Evolutionary conservation across 1,139 yeast species (phyloP).

Genomic region (Oligophagozyma castellii): DNA sequence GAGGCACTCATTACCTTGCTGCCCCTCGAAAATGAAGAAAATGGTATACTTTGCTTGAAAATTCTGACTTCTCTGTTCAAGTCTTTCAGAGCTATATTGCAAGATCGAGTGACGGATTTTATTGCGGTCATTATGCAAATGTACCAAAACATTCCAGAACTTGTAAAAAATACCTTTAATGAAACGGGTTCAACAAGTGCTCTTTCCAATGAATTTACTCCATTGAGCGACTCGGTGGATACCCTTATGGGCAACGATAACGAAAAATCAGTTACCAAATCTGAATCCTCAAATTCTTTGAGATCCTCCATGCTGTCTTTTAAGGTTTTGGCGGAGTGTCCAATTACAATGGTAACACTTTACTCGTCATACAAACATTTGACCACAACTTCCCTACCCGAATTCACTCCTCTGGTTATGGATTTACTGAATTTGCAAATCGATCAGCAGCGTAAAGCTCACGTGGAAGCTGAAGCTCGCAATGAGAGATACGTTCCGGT

Average conservation of each 20-base stretch:
- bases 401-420: constrained; percentile 72
- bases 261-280: constrained; percentile 1
- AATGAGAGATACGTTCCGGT: constrained; percentile 41
- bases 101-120: constrained; percentile 67
- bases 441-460: constrained; percentile 55
- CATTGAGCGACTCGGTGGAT: constrained; percentile 3
- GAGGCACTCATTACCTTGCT: constrained; percentile 49
- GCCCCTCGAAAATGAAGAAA: constrained; percentile 80
- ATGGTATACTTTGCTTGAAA: constrained; percentile 85
- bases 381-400: constrained; percentile 57
- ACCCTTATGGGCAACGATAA: constrained; percentile 1
- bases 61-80: constrained; percentile 81
- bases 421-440: constrained; percentile 68
- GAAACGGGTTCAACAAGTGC: too few relatives aligned
- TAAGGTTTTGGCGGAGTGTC: constrained; percentile 90
- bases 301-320: constrained; percentile 61
- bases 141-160: constrained; percentile 67
- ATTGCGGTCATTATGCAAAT: constrained; percentile 63
- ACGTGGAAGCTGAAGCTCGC: constrained; percentile 42
- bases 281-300: constrained; percentile 7
- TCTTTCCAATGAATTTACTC: constrained; percentile 5
- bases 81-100: constrained; percentile 56
- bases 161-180: constrained; percentile 54
- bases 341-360: constrained; percentile 86
- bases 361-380: constrained; percentile 76